These are phyloP conservation scores for Epichloe glyceriae DNA, from an alignment of 2,329 filamentous ascomycete genomes.

Conservation along the genomic window DNA sequence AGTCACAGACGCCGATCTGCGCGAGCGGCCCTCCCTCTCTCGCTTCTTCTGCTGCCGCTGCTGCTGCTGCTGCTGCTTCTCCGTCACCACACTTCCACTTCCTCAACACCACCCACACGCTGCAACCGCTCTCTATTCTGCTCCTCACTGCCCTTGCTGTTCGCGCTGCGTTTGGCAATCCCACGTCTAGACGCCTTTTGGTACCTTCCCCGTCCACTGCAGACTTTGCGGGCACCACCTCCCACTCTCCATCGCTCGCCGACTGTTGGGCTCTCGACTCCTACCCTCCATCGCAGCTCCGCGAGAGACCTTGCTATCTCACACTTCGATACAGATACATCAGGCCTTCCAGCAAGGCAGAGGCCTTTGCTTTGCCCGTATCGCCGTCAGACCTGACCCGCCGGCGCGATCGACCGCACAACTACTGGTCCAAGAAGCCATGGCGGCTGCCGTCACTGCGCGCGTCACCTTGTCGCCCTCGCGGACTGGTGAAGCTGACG, in stretches of 20 bases:
- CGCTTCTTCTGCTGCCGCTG: not conserved
- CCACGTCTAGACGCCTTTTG: not conserved
- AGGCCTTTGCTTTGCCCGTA: not conserved
- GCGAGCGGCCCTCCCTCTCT: constrained; percentile 4
- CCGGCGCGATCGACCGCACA: constrained; percentile 8
- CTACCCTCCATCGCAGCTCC: not conserved
- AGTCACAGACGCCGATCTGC: constrained; percentile 6
- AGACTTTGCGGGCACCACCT: constrained; percentile 2
- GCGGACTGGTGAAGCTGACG: constrained; percentile 26
- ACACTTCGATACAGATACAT: not conserved
- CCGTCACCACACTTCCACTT: constrained; percentile 4
- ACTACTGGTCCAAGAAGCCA: constrained; percentile 15
- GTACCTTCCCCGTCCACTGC: not conserved
- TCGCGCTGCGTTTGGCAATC: constrained; percentile 1
- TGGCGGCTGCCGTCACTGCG: constrained; percentile 41
- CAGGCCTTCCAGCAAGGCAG: not conserved
- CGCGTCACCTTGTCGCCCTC: constrained; percentile 34
- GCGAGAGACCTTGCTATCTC: not conserved
- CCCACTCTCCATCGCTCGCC: not conserved
- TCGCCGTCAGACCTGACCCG: not conserved
- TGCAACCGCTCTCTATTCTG: not conserved
- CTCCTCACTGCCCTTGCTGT: not conserved
- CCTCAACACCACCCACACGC: not conserved
- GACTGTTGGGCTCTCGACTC: not conserved
- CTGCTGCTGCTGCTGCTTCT: not conserved